Conservation (phyloP, 805 yeast genomes). For the Ogataea nakhonphanomensis region DNA sequence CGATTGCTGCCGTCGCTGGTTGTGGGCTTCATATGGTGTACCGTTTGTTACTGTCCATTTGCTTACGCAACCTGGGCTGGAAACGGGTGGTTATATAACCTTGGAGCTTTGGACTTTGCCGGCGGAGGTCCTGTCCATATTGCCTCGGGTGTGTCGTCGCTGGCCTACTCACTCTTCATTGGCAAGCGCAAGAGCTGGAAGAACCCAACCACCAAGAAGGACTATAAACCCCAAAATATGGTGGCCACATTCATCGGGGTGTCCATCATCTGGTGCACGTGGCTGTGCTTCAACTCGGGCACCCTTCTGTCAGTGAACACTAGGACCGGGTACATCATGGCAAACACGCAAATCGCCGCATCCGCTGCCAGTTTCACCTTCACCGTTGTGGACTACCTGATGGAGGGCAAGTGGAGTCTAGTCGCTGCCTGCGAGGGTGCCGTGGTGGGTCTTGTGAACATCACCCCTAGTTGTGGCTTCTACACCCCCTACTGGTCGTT, state of each 20-base stretch:
- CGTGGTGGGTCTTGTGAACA: conserved; percentile 43
- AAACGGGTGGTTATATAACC: conserved; percentile 41
- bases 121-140: conserved; percentile 51
- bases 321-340: conserved; percentile 45
- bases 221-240: conserved; percentile 35
- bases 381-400: conserved; percentile 39
- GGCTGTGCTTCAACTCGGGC: conserved; percentile 49
- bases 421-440: conserved; percentile 45
- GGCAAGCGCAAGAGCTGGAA: conserved; percentile 40
- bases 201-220: conserved; percentile 29
- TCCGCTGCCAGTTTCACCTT: conserved; percentile 45
- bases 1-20: conserved; percentile 39
- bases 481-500: conserved; percentile 47
- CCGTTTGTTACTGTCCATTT: conserved; percentile 43
- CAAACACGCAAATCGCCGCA: conserved; percentile 51
- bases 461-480: conserved; percentile 46
- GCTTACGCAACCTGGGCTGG: conserved; percentile 47
- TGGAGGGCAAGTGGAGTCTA: conserved; percentile 39
- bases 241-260: conserved; percentile 41
- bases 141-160: conserved; percentile 41
- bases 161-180: conserved; percentile 40
- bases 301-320: conserved; percentile 38
- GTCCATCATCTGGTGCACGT: conserved; percentile 45
- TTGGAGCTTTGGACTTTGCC: conserved; percentile 46
- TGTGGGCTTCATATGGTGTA: conserved; percentile 39